Conservation (phyloP, 2,329 filamentous ascomycete genomes). For the Ascochyta viciae-villosae region DNA sequence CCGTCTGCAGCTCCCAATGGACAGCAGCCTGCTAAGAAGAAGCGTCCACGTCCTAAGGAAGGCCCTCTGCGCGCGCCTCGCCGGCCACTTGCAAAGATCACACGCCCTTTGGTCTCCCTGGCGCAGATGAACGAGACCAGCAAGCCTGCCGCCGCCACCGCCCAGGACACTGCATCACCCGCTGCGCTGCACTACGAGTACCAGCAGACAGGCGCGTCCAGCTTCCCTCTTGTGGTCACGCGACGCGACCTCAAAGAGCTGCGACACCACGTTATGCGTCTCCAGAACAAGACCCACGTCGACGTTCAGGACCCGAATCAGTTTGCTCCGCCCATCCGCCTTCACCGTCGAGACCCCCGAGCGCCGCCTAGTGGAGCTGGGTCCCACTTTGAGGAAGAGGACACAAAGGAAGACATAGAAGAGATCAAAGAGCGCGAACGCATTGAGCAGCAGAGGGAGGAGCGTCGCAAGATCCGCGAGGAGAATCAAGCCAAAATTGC, state of each 20-base stretch:
- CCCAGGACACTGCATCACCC: constrained; percentile 21
- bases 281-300: constrained; percentile 67
- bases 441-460: constrained; percentile 68
- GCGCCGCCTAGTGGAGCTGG: constrained; percentile 62
- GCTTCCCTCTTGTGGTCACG: constrained; percentile 75
- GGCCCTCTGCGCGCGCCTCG: constrained; percentile 48
- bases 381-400: constrained; percentile 57
- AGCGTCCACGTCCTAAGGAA: constrained; percentile 43
- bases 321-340: constrained; percentile 84
- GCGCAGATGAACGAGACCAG: constrained; percentile 42
- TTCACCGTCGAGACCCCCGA: constrained; percentile 84
- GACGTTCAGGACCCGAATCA: constrained; percentile 78
- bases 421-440: constrained; percentile 72
- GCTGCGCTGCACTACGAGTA: constrained; percentile 39
- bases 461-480: constrained; percentile 84
- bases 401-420: constrained; percentile 66
- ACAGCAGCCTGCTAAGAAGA: constrained; percentile 38
- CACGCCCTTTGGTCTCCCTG: constrained; percentile 41
- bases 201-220: constrained; percentile 33
- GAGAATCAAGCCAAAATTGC: constrained; percentile 93
- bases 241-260: constrained; percentile 81
- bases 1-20: constrained; percentile 42
- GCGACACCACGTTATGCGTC: constrained; percentile 86
- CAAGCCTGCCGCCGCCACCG: constrained; percentile 17
- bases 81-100: constrained; percentile 44